Evolutionary conservation across 768 basidiomycete genomes (phyloP), one percentile per base, ranked within the genome.

Genomic region (Candolleomyces eurysporus): DNA sequence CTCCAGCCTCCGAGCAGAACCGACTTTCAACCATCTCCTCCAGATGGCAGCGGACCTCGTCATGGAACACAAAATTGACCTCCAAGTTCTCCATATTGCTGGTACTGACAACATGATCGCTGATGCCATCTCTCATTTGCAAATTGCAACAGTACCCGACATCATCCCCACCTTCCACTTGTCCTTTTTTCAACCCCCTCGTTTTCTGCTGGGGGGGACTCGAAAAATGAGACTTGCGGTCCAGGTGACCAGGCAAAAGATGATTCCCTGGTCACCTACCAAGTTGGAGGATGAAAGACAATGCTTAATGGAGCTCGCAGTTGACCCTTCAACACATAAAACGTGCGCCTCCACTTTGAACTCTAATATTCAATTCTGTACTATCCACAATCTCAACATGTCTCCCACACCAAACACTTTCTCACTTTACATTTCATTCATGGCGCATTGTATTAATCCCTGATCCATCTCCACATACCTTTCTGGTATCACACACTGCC

Each of bases 401-500:
- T 64, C 72, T 16, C 77, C 73, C 0, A 76, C 75, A 0, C 42
- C 58, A 0, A 73, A 79, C 42, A 77, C 77, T 0, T 61, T 82
- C 0, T 69, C 69, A 10, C 72, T 75, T 45, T 82, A 66, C 65
- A 65, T 68, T 2, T 68, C 73, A 3, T 82, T 67, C 65, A 77
- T 75, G 71, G 73, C 61, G 2, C 62, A 67, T 48, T 70, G 72
- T 60, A 76, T 80, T 48, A 64, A 74, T 49, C 78, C 79, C 0
- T 7, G 49, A 0, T 76, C 78, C 0, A 73, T 78, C 9, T 57
- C 64, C 17, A 58, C 65, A 2, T 81, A 81, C 64, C 69, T 81
- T 0, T 78, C 78, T 0, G 77, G 79, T 0, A 78, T 79, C n/a
- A 69, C 68, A 53, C 71, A 68, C 17, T 66, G 73, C 48, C 72